Conservation (phyloP, 768 basidiomycete species). For the Podaxis sp. region DNA sequence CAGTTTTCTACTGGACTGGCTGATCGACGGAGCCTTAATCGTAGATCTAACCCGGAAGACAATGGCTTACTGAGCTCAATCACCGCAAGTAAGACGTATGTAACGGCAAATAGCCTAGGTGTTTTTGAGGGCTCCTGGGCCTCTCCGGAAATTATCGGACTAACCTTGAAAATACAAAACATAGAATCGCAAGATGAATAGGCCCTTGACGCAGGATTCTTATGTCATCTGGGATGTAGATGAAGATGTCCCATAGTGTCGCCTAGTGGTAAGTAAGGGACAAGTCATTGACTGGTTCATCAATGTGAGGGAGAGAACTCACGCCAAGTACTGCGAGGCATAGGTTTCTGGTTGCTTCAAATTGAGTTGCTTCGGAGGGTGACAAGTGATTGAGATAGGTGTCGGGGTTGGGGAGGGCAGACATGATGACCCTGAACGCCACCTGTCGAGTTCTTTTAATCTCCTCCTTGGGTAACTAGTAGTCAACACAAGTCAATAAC, state of each 20-base stretch:
- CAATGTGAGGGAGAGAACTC: not conserved
- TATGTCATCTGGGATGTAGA: constrained; percentile 6
- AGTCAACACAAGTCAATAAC: no score
- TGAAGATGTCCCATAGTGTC: constrained; percentile 2
- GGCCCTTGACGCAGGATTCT: not conserved
- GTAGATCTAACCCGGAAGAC: not conserved
- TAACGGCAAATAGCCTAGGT: not conserved
- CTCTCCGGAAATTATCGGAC: not conserved
- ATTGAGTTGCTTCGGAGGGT: not conserved
- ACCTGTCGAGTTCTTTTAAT: no score
- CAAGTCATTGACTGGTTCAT: not conserved
- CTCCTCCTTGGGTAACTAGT: no score
- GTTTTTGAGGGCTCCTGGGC: not conserved
- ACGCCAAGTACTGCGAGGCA: constrained; percentile 1
- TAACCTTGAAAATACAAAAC: constrained; percentile 1
- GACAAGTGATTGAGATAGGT: constrained; percentile 1
- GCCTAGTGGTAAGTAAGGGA: not conserved
- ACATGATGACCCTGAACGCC: not conserved
- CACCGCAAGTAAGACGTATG: not conserved
- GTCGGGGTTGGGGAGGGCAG: not conserved
- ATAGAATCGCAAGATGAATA: not conserved
- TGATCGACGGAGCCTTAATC: not conserved
- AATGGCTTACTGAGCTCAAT: not conserved
- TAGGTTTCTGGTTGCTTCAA: not conserved
- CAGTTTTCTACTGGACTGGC: not conserved